Evolutionary conservation across 352 stramenopile genomes (phyloP).

Genomic region (Globisporangium spiculum): DNA sequence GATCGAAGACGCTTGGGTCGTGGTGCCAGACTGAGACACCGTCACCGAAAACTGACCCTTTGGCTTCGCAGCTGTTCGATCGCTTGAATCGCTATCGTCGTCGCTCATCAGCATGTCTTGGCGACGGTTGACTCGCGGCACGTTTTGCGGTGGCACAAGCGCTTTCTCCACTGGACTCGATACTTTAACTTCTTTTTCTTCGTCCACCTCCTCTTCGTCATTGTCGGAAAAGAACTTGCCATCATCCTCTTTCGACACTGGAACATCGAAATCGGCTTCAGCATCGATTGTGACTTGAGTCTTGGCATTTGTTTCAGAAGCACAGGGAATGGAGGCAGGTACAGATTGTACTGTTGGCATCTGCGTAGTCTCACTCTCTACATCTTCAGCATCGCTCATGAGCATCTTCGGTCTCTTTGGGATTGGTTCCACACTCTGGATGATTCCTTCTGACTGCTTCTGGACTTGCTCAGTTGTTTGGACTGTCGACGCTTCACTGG

Average conservation of each 20-base stretch:
- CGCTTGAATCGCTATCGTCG: neutral
- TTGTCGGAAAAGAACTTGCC: slow-evolving; percentile 6
- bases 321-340: too few relatives aligned
- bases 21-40: neutral
- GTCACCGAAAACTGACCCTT: neutral
- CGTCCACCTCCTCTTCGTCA: slow-evolving; percentile 2
- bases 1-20: slow-evolving; percentile 2
- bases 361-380: neutral
- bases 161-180: neutral
- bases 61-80: neutral
- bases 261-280: neutral
- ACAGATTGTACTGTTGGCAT: neutral
- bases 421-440: neutral
- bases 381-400: slow-evolving; percentile 27
- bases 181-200: neutral
- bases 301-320: neutral
- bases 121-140: neutral
- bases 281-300: neutral
- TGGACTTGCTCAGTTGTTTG: neutral
- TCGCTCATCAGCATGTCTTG: slow-evolving; percentile 6
- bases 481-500: neutral
- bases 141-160: neutral
- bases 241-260: neutral
- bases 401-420: slow-evolving; percentile 18
- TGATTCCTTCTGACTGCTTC: neutral